Base-by-base conservation (phyloP, 805 yeast species). In the Crinitomyces ghanaensis region DNA sequence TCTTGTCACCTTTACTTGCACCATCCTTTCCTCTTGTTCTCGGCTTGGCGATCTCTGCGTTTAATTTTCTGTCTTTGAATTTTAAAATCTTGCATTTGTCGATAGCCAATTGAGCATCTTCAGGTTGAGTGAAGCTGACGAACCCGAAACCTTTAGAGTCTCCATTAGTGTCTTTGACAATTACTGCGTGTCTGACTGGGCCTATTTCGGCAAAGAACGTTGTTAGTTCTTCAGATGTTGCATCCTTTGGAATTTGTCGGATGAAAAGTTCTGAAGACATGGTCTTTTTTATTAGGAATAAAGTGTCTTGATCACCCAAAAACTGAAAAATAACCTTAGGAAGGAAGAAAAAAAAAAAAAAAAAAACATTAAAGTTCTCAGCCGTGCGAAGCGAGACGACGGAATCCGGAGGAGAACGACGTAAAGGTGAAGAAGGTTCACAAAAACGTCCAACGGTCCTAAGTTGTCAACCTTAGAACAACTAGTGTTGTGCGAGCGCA, bases 131-230 rank as follows among this genome's bases (percentile, higher is more conserved):
- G 56, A 91, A 91, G 23, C 93, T 77, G 11, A 85, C 98, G 56
- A 91, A 91, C 3, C 98, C 98, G 58, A 86, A 91, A 2, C 98
- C 97, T 54, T 86, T 70, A 2, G 95, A 83, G 28, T 77, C 67
- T 4, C 59, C 57, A 35, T 80, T 72, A 22, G 77, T 73, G 51
- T 86, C 95, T 25, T 66, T 78, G 12, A 91, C 97, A 26, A 91
- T 70, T 28, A 85, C 86, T 2, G 96, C 94, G 57, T 91, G 98
- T 57, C 78, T 85, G 8, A 88, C 93, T 5, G 98, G 98, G 4
- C 83, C 88, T 60, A 85, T 78, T 43, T 84, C 84, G 2, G 97
- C 79, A 52, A 91, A 91, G 56, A 68, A 85, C 45, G 80, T 82
- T 1, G 88, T 68, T 26, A 91, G 65, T 46, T 83, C 75, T 39